Conservation (phyloP, 345 rosid genomes). For the Linum usitatissimum region DNA sequence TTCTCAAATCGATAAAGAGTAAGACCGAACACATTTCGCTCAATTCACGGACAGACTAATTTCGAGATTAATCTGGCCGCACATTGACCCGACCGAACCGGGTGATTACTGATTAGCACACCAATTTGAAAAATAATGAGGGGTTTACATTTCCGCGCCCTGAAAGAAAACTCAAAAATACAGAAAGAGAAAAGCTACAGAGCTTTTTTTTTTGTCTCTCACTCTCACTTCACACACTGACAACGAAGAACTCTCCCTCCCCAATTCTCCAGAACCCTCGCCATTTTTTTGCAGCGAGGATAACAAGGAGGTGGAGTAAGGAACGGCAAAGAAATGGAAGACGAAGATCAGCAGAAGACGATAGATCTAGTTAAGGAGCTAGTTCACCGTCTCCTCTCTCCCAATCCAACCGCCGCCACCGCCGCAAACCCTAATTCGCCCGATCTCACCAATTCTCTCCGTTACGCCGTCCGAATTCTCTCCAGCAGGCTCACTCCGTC, state of each 20-base stretch:
- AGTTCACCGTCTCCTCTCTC: constrained; percentile 64
- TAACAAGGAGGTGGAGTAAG: not conserved
- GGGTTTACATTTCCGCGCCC: not conserved
- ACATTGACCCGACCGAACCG: not conserved
- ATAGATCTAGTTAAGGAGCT: constrained; percentile 79
- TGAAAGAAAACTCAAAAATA: not conserved
- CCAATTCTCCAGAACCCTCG: not conserved
- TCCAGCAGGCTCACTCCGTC: constrained; percentile 81
- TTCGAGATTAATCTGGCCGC: not conserved
- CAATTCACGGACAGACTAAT: too few relatives aligned
- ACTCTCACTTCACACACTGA: not conserved
- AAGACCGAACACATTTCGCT: too few relatives aligned
- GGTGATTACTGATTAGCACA: not conserved
- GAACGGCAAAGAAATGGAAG: constrained; percentile 42
- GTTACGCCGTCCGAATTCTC: constrained; percentile 77
- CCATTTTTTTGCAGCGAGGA: not conserved
- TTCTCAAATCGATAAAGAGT: too few relatives aligned
- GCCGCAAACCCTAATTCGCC: constrained; percentile 34
- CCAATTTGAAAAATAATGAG: not conserved
- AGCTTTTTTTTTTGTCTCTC: not conserved
- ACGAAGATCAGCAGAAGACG: constrained; percentile 67
- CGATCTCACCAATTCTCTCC: constrained; percentile 47
- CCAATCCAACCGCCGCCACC: constrained; percentile 36
- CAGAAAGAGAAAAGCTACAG: not conserved
- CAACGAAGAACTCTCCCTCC: not conserved